Conservation (phyloP, 257 asterid species). For the Pogostemon cablin region DNA sequence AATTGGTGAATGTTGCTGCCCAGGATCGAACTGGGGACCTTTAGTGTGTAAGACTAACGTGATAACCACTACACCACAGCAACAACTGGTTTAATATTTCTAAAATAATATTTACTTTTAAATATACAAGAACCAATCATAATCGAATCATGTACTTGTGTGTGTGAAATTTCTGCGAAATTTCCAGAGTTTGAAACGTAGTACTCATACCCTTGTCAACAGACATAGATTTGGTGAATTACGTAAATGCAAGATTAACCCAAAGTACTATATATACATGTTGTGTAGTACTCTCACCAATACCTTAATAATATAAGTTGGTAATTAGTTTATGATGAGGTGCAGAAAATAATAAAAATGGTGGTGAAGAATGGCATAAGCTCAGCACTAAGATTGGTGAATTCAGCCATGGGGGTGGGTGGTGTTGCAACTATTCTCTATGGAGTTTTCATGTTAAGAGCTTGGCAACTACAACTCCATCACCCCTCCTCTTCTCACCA, state of each 20-base stretch:
- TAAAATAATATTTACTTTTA: not conserved
- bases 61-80: constrained; percentile 64
- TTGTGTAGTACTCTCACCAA: not conserved
- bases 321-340: not conserved
- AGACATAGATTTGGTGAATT: not conserved
- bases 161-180: constrained; percentile 44
- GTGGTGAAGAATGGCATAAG: constrained; percentile 33
- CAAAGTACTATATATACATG: not conserved
- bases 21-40: constrained; percentile 98
- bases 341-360: constrained; percentile 10
- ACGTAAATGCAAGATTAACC: not conserved
- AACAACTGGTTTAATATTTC: not conserved
- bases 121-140: too few relatives aligned
- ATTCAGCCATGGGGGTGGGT: constrained; percentile 40
- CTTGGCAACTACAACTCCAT: constrained; percentile 42
- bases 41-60: constrained; percentile 64
- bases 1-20: constrained; percentile 53
- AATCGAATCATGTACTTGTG: not conserved
- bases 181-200: constrained; percentile 16
- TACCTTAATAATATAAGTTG: not conserved
- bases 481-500: constrained; percentile 29
- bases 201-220: not conserved
- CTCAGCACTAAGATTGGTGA: constrained; percentile 44
- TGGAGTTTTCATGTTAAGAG: constrained; percentile 45
- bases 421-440: constrained; percentile 48